Conservation (phyloP, 441 rosid species). For the Erodium trifolium region DNA sequence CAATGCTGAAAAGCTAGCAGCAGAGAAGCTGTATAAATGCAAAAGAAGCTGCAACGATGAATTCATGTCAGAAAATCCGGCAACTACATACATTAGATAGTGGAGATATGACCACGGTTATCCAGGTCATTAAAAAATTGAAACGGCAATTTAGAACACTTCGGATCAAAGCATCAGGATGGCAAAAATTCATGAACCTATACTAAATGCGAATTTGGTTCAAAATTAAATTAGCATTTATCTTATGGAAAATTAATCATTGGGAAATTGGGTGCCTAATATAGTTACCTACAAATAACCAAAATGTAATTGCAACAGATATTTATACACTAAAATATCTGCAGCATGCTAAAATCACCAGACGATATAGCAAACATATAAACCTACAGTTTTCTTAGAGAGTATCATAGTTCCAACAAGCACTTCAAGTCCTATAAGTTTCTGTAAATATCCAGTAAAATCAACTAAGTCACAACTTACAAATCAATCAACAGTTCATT, state of each 20-base stretch:
- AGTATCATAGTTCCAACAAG: too few relatives aligned
- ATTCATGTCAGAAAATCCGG: background rate
- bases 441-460: too few relatives aligned
- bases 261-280: background rate
- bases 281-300: background rate
- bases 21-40: constrained; percentile 47
- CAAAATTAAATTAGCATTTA: background rate
- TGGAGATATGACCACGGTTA: background rate
- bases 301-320: background rate
- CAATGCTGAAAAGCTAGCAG: constrained; percentile 41
- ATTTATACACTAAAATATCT: background rate
- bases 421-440: too few relatives aligned
- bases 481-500: background rate
- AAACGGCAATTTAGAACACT: background rate
- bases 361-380: too few relatives aligned
- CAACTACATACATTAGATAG: background rate
- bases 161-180: background rate
- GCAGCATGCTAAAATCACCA: background rate
- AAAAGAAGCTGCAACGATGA: constrained; percentile 54
- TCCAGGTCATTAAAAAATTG: background rate
- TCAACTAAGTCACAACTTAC: background rate
- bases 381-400: too few relatives aligned
- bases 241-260: background rate
- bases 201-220: background rate
- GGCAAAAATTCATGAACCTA: background rate